These are phyloP conservation scores for Russula ochroleuca DNA, from an alignment of 768 basidiomycete species.

Conservation along the genomic window DNA sequence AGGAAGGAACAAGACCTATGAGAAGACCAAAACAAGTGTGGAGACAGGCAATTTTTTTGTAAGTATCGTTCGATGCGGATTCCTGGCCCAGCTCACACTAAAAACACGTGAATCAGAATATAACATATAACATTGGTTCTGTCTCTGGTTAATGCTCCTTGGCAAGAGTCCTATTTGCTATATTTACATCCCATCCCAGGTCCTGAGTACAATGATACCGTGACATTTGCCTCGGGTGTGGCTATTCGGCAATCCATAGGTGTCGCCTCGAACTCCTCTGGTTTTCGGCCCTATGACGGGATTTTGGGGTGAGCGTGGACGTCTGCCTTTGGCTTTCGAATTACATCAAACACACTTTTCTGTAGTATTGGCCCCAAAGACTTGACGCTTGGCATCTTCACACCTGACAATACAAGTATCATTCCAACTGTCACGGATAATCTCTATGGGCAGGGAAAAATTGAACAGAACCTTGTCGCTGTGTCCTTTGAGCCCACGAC, in stretches of 20 bases:
- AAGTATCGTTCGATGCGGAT: too few relatives aligned
- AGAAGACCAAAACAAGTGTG: conserved; percentile 46
- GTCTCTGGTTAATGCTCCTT: conserved; percentile 45
- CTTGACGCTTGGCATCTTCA: conserved; percentile 46
- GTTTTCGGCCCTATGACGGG: conserved; percentile 50
- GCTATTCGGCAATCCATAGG: conserved; percentile 62
- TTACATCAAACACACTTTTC: background rate
- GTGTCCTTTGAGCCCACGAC: conserved; percentile 37
- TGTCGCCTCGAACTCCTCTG: conserved; percentile 47
- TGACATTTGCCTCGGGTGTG: conserved; percentile 50
- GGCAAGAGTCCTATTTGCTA: background rate
- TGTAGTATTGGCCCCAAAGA: conserved; percentile 55
- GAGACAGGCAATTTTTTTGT: conserved; percentile 45
- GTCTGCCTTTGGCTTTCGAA: background rate
- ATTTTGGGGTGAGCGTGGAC: conserved; percentile 51
- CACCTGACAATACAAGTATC: conserved; percentile 13
- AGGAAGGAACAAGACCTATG: conserved; percentile 48
- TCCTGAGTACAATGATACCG: conserved; percentile 43
- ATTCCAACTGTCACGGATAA: conserved; percentile 54
- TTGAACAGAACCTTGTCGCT: conserved; percentile 30
- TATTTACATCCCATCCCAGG: conserved; percentile 17
- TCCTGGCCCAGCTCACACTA: too few relatives aligned
- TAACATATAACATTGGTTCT: too few relatives aligned
- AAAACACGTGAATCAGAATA: too few relatives aligned
- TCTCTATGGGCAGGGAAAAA: conserved; percentile 33